Percentiles rank a stretch among this genome's conserved stretches.
phyloP scores from a whole-genome alignment of 73 alveolate genomes.

The Paramecium sonneborni region DNA sequence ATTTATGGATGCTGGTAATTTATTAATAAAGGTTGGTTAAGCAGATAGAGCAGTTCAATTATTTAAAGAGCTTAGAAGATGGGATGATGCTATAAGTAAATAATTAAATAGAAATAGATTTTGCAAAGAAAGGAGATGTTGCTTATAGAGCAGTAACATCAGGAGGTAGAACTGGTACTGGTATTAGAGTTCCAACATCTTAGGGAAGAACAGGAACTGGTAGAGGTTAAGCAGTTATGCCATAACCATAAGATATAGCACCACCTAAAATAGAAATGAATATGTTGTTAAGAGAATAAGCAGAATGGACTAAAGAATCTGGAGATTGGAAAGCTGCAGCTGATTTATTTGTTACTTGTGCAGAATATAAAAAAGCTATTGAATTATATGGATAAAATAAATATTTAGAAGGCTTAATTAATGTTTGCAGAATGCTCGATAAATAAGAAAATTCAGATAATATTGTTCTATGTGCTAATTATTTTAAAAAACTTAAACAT shows the following conservation, averaged over 20 bases:
- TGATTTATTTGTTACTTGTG: constrained; percentile 33
- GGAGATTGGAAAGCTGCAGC: constrained; percentile 63
- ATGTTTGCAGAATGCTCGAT: constrained; percentile 64
- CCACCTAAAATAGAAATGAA: constrained; percentile 46
- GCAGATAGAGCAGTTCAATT: constrained; percentile 38
- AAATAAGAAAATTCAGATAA: constrained; percentile 37
- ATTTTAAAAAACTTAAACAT: constrained; percentile 51
- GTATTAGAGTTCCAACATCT: not conserved
- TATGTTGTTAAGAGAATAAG: constrained; percentile 32
- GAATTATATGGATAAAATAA: constrained; percentile 47
- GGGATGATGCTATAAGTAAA: constrained; percentile 52
- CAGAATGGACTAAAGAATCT: constrained; percentile 50
- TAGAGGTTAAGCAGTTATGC: not conserved
- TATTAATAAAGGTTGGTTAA: not conserved
- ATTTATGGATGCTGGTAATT: constrained; percentile 54
- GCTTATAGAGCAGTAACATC: not conserved
- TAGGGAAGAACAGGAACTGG: not conserved
- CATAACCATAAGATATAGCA: constrained; percentile 1
- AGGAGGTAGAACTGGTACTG: constrained; percentile 44
- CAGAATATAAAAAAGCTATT: not conserved
- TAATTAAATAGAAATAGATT: not conserved
- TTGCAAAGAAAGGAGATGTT: constrained; percentile 3
- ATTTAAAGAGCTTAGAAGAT: constrained; percentile 18
- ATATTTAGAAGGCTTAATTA: constrained; percentile 26
- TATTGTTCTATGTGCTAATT: constrained; percentile 56